Evolutionary conservation across 2,329 filamentous ascomycete genomes (phyloP), one percentile per base, ranked within the genome.

Genomic region (Setomelanomma holmii): DNA sequence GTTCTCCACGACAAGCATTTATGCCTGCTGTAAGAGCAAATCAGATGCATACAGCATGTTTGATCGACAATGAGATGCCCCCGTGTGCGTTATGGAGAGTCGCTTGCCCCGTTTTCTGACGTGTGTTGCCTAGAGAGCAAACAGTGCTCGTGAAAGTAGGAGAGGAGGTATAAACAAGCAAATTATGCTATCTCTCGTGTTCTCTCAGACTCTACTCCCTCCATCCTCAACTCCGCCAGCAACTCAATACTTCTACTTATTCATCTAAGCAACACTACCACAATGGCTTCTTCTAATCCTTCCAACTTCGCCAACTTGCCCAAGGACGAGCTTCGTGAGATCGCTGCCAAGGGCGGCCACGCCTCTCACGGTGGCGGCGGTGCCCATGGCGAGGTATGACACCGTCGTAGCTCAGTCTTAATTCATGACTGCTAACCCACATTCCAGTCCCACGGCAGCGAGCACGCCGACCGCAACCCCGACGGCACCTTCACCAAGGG

Each of bases 261-360:
- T 30, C 6, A 30, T 30, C 24, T 12, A 30, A 30, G 24, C 12
- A 7, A 7, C 24, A 30, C 12, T 10, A 42, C 36, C 63, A 55
- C 42, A 17, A 76, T 76, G 73, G 67, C 74, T 33, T 71, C 69
- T 53, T 71, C 74, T 59, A 82, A 82, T 71, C 79, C 79, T 27
- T 75, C 72, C 51, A 83, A 82, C 73, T 82, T 82, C 56, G 79
- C 79, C 72, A 82, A 82, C 71, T 77, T 78, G 34, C 74, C 79
- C 52, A 79, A 76, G 45, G 79, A 81, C 36, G 76, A 82, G 57
- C 78, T 82, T 48, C 67, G 70, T 23, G 77, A 76, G 49, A 80
- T 82, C 49, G 79, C 78, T 12, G 72, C 74, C 45, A 82, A 80
- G 67, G 80, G 80, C n/a, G 80, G 79, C 4, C 75, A 78, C 44